phyloP scores from a whole-genome alignment of 2,329 filamentous ascomycete species.

The Albifimbria verrucaria region DNA sequence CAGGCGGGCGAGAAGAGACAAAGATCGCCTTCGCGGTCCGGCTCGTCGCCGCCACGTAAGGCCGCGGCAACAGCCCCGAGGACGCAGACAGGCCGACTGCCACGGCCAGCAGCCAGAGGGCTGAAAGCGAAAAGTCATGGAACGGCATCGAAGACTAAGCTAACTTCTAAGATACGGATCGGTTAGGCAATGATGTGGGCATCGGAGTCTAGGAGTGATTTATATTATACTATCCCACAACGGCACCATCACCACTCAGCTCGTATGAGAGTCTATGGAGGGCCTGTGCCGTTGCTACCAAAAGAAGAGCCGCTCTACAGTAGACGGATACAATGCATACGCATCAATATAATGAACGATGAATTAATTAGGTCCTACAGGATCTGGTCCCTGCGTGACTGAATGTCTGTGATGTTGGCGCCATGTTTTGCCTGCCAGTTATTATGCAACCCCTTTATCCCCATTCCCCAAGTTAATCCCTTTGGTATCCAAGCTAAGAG shows the following conservation, averaged over 20 bases:
- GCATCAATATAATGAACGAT: background rate
- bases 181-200: background rate
- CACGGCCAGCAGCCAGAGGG: conserved; percentile 14
- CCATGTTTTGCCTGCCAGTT: background rate
- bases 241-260: background rate
- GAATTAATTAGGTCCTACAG: background rate
- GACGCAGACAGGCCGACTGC: conserved; percentile 13
- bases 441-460: background rate
- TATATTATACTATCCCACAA: background rate
- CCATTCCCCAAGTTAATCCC: background rate
- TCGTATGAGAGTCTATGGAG: no score
- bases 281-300: no score
- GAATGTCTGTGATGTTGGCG: no score
- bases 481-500: background rate
- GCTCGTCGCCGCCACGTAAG: conserved; percentile 25
- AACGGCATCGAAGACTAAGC: conserved; percentile 38
- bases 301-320: no score
- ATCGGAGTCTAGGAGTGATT: background rate
- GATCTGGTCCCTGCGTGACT: no score
- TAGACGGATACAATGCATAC: no score
- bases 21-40: conserved; percentile 22
- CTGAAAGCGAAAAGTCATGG: conserved; percentile 40
- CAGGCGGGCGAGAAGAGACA: conserved; percentile 24
- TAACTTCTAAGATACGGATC: no score
- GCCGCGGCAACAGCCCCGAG: conserved; percentile 14